Percentiles rank a stretch among this genome's conserved stretches.
Evolutionary conservation across 148 eudicot species (phyloP).

Genomic region (Persicaria maculosa): DNA sequence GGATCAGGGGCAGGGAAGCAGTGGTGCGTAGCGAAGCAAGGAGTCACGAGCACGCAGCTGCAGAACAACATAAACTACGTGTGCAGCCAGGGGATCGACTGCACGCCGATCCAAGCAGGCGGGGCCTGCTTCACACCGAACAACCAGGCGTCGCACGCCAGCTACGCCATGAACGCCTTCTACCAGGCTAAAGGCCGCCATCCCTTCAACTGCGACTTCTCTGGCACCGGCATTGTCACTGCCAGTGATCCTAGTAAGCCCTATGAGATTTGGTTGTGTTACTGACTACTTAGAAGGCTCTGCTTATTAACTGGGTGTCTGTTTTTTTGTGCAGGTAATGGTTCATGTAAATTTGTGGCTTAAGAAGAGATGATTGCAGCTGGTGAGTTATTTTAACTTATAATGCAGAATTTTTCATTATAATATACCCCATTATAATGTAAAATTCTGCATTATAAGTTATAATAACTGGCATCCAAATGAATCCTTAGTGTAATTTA

Average conservation of each 20-base stretch:
- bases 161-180: conserved; percentile 39
- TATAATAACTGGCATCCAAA: no score
- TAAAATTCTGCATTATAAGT: no score
- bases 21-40: conserved; percentile 4
- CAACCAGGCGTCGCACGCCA: conserved; percentile 32
- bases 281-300: background rate
- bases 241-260: conserved; percentile 33
- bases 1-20: conserved; percentile 3
- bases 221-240: conserved; percentile 29
- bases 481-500: no score
- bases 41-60: background rate
- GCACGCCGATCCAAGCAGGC: conserved; percentile 29
- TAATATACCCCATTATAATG: no score
- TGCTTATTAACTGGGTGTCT: background rate
- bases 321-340: conserved; percentile 13
- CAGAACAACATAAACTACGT: conserved; percentile 7
- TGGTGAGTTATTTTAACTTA: no score
- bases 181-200: conserved; percentile 31
- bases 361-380: background rate
- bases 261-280: background rate
- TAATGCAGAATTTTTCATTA: no score
- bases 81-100: conserved; percentile 20
- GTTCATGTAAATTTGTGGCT: conserved; percentile 7
- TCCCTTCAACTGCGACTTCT: conserved; percentile 35
- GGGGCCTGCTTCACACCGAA: conserved; percentile 37